These are phyloP conservation scores for Scheffersomyces lignosus DNA, from an alignment of 805 yeast genomes.

Conservation along the genomic window DNA sequence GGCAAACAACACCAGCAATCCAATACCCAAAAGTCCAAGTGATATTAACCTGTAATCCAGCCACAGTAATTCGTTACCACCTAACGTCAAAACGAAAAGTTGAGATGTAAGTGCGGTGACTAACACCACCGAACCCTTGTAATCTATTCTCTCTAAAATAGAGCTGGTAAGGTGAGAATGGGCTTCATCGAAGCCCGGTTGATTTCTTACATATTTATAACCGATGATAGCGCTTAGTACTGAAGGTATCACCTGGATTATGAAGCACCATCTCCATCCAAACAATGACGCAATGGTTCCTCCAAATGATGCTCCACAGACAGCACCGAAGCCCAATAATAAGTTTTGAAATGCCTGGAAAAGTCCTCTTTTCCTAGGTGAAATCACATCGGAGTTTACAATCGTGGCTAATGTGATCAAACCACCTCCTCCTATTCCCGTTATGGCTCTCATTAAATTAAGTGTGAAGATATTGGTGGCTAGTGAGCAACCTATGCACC, in stretches of 20 bases:
- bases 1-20: constrained; percentile 11
- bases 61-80: constrained; percentile 22
- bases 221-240: constrained; percentile 37
- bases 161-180: constrained; percentile 2
- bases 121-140: constrained; percentile 30
- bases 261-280: constrained; percentile 70
- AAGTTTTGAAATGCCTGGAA: constrained; percentile 42
- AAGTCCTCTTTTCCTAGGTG: constrained; percentile 35
- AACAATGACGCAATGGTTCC: constrained; percentile 52
- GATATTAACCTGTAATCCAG: constrained; percentile 9
- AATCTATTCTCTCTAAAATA: constrained; percentile 27
- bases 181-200: constrained; percentile 18
- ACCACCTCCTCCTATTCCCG: constrained; percentile 47
- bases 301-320: constrained; percentile 66
- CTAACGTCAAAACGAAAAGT: constrained; percentile 24
- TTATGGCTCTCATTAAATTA: constrained; percentile 34
- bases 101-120: constrained; percentile 32
- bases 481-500: constrained; percentile 38
- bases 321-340: constrained; percentile 46
- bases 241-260: constrained; percentile 54
- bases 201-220: constrained; percentile 25
- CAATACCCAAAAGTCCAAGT: constrained; percentile 11
- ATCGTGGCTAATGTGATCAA: constrained; percentile 37
- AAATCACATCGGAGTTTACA: constrained; percentile 38
- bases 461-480: constrained; percentile 25